phyloP scores from a whole-genome alignment of 441 rosid genomes.

The Sinapis alba region DNA sequence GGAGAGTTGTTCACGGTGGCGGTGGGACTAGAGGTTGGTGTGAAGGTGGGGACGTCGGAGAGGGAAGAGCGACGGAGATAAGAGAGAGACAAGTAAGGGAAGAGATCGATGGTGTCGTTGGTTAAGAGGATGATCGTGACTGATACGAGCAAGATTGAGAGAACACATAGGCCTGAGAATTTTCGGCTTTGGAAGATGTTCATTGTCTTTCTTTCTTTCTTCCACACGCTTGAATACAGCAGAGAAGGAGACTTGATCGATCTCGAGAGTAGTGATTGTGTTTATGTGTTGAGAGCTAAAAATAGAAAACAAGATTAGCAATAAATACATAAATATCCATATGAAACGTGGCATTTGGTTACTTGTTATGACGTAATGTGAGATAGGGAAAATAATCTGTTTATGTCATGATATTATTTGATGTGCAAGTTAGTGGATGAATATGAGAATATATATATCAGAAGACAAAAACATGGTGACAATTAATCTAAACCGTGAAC shows the following conservation, averaged over 20 bases:
- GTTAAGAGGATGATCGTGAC: slow-evolving; percentile 45
- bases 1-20: not conserved
- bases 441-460: too few relatives aligned
- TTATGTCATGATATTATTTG: not conserved
- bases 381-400: slow-evolving; percentile 26
- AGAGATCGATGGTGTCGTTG: slow-evolving; percentile 37
- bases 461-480: too few relatives aligned
- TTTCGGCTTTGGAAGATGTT: slow-evolving; percentile 39
- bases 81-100: slow-evolving; percentile 44
- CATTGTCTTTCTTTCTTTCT: slow-evolving; percentile 22
- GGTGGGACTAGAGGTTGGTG: slow-evolving; percentile 18
- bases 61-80: slow-evolving; percentile 45
- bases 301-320: slow-evolving; percentile 10
- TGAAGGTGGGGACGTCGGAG: slow-evolving; percentile 23
- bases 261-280: not conserved
- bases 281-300: slow-evolving; percentile 25
- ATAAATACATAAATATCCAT: not conserved
- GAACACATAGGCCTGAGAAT: slow-evolving; percentile 40
- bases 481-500: too few relatives aligned
- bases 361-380: slow-evolving; percentile 15
- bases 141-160: slow-evolving; percentile 45
- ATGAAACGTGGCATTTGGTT: slow-evolving; percentile 12
- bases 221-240: not conserved
- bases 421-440: not conserved
- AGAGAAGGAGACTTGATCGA: slow-evolving; percentile 31